Percentiles rank a stretch among this genome's conserved stretches.
phyloP scores from a whole-genome alignment of 225 moss, liverwort and hornwort species.

The Asterella californica region DNA sequence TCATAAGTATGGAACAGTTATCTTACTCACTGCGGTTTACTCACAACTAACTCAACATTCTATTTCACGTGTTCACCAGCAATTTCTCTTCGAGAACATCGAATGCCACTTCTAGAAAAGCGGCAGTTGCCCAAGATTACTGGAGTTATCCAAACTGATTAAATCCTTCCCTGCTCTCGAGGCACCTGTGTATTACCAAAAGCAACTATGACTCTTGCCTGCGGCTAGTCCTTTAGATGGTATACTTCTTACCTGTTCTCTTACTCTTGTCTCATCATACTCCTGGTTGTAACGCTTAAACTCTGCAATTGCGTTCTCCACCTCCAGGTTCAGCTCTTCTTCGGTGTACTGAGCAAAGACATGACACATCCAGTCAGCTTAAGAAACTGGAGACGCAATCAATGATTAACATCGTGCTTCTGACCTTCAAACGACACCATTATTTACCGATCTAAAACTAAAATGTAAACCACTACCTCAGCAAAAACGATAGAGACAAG shows the following conservation, averaged over 20 bases:
- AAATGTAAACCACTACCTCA: neutral
- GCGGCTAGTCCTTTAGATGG: neutral
- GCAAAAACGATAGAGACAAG: no score
- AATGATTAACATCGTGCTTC: slow-evolving; percentile 8
- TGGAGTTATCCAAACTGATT: neutral
- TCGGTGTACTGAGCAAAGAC: slow-evolving; percentile 44
- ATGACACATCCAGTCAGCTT: neutral
- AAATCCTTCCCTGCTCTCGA: neutral
- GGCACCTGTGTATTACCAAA: neutral
- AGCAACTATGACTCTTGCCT: neutral
- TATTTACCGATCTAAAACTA: neutral
- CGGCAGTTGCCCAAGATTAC: neutral
- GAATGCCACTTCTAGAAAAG: no score
- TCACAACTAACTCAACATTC: no score
- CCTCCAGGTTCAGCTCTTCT: slow-evolving; percentile 78
- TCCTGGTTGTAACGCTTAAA: slow-evolving; percentile 94
- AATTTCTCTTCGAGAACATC: neutral
- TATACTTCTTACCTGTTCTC: slow-evolving; percentile 64
- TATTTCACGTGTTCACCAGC: neutral
- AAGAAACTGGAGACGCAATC: neutral
- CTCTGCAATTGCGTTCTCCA: slow-evolving; percentile 69
- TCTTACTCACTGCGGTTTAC: neutral
- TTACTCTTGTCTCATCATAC: slow-evolving; percentile 74
- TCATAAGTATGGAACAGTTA: neutral
- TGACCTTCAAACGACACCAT: neutral